Conservation (phyloP, 805 yeast species). For the Candida sithepensis region DNA sequence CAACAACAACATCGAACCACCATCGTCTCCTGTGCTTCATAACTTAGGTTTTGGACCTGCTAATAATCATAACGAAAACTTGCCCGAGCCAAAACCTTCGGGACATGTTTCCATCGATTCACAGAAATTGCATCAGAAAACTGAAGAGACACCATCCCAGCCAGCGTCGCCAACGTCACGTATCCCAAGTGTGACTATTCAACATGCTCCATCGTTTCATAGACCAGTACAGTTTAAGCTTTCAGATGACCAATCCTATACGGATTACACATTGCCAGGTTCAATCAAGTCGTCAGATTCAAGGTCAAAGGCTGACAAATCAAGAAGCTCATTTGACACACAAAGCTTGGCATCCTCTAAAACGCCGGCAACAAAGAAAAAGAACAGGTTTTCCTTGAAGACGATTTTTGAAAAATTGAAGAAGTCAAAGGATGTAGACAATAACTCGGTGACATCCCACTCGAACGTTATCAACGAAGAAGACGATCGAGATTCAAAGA, state of each 20-base stretch:
- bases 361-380: not conserved
- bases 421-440: constrained; percentile 5
- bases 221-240: not conserved
- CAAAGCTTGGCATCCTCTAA: not conserved
- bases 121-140: not conserved
- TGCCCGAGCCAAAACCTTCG: not conserved
- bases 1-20: not conserved
- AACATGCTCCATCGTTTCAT: not conserved
- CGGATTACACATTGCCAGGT: not conserved
- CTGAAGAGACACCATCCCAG: not conserved
- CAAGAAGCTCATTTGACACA: not conserved
- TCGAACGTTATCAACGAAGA: not conserved
- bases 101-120: not conserved
- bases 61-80: not conserved
- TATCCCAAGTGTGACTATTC: too few species aligned
- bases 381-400: constrained; percentile 11
- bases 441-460: not conserved
- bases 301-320: not conserved
- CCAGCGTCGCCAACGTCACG: not conserved
- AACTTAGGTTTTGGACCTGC: not conserved
- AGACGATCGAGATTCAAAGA: not conserved
- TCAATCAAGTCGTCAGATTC: too few species aligned
- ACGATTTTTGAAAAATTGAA: constrained; percentile 10
- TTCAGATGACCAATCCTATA: not conserved
- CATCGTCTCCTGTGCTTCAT: not conserved